A percentile compares a stretch with the other conserved stretches of the same genome.
Evolutionary conservation across 1,284 basidiomycete species (phyloP).

Genomic region (Tremellales sp.): DNA sequence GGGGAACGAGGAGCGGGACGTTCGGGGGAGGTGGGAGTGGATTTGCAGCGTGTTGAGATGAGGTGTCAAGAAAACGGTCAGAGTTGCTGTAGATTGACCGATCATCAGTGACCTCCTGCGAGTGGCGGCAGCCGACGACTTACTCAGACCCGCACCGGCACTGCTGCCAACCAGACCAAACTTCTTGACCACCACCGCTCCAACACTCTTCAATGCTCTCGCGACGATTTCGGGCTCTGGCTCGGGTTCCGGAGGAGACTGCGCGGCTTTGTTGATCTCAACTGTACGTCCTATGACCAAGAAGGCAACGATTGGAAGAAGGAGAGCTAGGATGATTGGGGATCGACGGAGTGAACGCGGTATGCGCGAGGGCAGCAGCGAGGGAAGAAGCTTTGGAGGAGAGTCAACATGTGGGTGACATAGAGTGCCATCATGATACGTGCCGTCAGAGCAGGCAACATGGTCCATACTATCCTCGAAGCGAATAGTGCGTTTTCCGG

Average conservation of each 20-base stretch:
- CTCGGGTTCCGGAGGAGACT: conserved; percentile 24
- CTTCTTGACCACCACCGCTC: conserved; percentile 14
- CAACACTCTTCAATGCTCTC: conserved; percentile 2
- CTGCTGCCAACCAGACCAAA: conserved; percentile 31
- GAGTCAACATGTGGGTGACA: not conserved
- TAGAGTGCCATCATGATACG: conserved; percentile 5
- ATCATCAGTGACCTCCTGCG: not conserved
- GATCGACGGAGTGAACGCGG: conserved; percentile 24
- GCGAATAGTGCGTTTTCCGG: conserved; percentile 25
- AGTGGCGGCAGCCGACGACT: conserved; percentile 9
- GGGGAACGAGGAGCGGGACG: conserved; percentile 35
- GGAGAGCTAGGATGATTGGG: conserved; percentile 31
- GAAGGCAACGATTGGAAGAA: conserved; percentile 44
- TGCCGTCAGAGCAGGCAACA: conserved; percentile 33
- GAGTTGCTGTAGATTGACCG: conserved; percentile 29
- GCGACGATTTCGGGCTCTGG: conserved; percentile 1
- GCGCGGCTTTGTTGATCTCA: conserved; percentile 40
- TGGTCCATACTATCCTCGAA: conserved; percentile 38
- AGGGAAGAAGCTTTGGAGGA: conserved; percentile 35
- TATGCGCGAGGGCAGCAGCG: conserved; percentile 37
- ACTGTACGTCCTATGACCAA: conserved; percentile 46
- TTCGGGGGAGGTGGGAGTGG: conserved; percentile 39
- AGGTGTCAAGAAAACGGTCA: conserved; percentile 46
- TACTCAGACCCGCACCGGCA: conserved; percentile 43
- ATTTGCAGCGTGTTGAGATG: conserved; percentile 47